Base-by-base conservation (phyloP, 257 asterid genomes). In the Penstemon barbatus region DNA sequence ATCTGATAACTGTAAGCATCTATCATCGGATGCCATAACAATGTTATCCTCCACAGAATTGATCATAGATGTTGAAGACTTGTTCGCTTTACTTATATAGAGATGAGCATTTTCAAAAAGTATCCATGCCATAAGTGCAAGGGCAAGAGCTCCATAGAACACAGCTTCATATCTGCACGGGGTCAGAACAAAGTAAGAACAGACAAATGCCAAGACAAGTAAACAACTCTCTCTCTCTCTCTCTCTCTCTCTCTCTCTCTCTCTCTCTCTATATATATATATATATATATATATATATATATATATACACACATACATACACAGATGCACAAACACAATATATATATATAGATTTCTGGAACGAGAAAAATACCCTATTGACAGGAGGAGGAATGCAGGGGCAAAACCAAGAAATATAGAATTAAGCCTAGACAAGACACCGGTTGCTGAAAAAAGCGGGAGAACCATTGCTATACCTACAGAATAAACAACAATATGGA, bases 321-420 rank as follows among this genome's bases (percentile, higher is more conserved):
- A 15, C 18, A 15, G 18, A 15, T 15, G 18, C 18, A 15, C 18
- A 15, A 15, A 15, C 18, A 15, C 18, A 4, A 45, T 46, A 46
- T 46, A 46, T 45, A 3, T 9, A 49, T 49, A 49, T 9, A 9
- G 39, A 66, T 51, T 55, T 44, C 37, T 25, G 61, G 73, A 65
- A 73, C 44, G 77, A 74, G 78, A 74, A 71, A 70, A 63, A 38
- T 91, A 94, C 99, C 99, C 99, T 37, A 94, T 94, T 13, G 97
- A 94, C 53, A 94, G 89, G 62, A 94, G 89, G 78, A 94, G 91
- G 79, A 90, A 94, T 15, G 99, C 81, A 15, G 99, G 99, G 39
- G 97, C 99, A 71, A 93, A 89, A 65, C 99, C 97, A 42, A 94
- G 96, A 84, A 77, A 91, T 68, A 91, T 85, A 72, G 97, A 89